phyloP scores from a whole-genome alignment of 345 rosid genomes.

The Lumnitzera littorea region DNA sequence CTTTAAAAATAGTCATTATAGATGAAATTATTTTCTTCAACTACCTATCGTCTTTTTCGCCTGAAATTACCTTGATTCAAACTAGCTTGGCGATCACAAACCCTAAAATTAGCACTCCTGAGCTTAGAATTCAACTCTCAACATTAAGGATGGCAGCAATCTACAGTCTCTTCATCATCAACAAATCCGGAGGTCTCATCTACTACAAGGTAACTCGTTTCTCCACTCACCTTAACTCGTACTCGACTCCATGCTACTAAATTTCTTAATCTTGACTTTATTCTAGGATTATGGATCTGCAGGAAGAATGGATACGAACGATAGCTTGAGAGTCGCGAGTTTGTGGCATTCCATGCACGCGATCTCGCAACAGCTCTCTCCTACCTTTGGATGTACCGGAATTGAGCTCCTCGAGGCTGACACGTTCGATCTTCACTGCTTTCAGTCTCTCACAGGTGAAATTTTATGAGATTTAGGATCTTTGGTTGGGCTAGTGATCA shows the following conservation, averaged over 20 bases:
- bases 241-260: too few relatives aligned
- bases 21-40: too few relatives aligned
- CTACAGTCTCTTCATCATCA: slow-evolving; percentile 75
- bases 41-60: too few relatives aligned
- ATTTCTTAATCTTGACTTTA: not conserved
- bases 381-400: slow-evolving; percentile 78
- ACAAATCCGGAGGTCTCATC: slow-evolving; percentile 86
- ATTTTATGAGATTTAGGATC: not conserved
- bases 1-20: too few relatives aligned
- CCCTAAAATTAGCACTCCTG: too few relatives aligned
- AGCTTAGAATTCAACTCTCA: too few relatives aligned
- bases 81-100: too few relatives aligned
- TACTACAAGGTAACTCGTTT: slow-evolving; percentile 54
- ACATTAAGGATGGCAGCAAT: slow-evolving; percentile 37
- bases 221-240: too few relatives aligned
- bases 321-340: slow-evolving; percentile 97
- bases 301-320: slow-evolving; percentile 97
- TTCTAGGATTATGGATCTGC: slow-evolving; percentile 82
- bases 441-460: slow-evolving; percentile 87
- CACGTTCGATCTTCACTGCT: slow-evolving; percentile 90
- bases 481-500: not conserved
- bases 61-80: too few relatives aligned
- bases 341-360: slow-evolving; percentile 99
- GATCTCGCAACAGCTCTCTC: slow-evolving; percentile 96
- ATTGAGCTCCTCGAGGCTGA: slow-evolving; percentile 95